Evolutionary conservation across 352 stramenopile species (phyloP), one percentile per base, ranked within the genome.

Genomic region (Phytophthora ramorum): DNA sequence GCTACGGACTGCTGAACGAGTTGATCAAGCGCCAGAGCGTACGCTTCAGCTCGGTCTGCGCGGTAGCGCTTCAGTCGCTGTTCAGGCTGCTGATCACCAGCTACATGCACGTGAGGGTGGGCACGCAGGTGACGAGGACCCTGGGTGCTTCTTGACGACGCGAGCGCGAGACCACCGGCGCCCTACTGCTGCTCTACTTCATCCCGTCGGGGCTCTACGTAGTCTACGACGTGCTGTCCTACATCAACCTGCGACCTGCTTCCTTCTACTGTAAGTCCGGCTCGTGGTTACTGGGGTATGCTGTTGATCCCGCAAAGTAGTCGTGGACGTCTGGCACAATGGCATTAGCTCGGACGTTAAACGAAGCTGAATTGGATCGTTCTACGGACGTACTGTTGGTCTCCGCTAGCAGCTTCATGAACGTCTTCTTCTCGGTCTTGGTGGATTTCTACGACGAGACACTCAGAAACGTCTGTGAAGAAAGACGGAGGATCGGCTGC

Each of bases 211-310:
- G 82, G 0, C 72, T 94, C 20, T 94, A 94, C 76, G 86, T 90
- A 19, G 68, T 92, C 45, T 93, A 94, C 69, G 86, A 94, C 59
- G 83, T 93, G 41, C 67, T 94, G 47, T 90, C 86, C 38, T 93
- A 94, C 69, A 76, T 93, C n/a, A 94, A 94, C 63, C 59, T 93
- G 40, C 84, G 4, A 94, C 86, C 20, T 94, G 93, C 58, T 94
- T 93, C 37, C 38, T 94, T 26, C 52, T 94, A 44, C 72, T 94
- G 17, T 81, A 94, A 50, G 93, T 94, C 57, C 84, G 84, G 45
- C 85, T 94, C 60, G 86, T 94, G 35, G 76, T 94, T 53, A 94
- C 85, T 43, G 86, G 86, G 19, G 37, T 9, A 20, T 44, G 8
- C 3, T 16, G 16, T n/a, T n/a, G n/a, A n/a, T n/a, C n/a, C n/a